Evolutionary conservation across 495 filamentous ascomycete genomes (phyloP).

Genomic region (Aspergillus funiculosus): DNA sequence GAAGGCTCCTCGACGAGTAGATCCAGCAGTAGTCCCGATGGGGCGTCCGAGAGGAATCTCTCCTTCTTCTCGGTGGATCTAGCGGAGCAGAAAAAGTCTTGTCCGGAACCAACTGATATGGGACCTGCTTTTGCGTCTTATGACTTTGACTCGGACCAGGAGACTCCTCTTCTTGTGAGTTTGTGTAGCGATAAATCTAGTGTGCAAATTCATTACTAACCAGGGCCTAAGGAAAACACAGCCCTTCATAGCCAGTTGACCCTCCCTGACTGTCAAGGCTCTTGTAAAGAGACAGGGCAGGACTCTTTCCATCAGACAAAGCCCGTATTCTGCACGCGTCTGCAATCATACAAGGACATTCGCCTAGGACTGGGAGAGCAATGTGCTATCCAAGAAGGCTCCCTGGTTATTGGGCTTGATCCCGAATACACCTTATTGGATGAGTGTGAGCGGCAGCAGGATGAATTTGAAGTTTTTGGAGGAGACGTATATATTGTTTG

Average conservation of each 20-base stretch:
- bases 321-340: slow-evolving; percentile 16
- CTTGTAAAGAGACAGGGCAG: neutral
- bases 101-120: neutral
- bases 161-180: slow-evolving; percentile 16
- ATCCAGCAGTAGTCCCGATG: neutral
- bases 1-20: slow-evolving; percentile 6
- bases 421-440: slow-evolving; percentile 21
- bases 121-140: neutral
- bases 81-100: neutral
- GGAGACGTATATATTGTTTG: slow-evolving; percentile 29
- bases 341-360: slow-evolving; percentile 25
- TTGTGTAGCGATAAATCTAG: neutral
- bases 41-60: neutral
- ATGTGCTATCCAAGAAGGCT: slow-evolving; percentile 31
- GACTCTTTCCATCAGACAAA: slow-evolving; percentile 13
- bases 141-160: slow-evolving; percentile 8
- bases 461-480: slow-evolving; percentile 25
- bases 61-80: neutral
- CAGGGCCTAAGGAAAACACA: neutral
- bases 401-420: slow-evolving; percentile 26
- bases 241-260: neutral
- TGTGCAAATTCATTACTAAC: neutral
- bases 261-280: neutral
- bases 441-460: slow-evolving; percentile 10
- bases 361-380: slow-evolving; percentile 19